phyloP scores from a whole-genome alignment of 371 early-diverging fungal genomes.

The Mucor mucedo region DNA sequence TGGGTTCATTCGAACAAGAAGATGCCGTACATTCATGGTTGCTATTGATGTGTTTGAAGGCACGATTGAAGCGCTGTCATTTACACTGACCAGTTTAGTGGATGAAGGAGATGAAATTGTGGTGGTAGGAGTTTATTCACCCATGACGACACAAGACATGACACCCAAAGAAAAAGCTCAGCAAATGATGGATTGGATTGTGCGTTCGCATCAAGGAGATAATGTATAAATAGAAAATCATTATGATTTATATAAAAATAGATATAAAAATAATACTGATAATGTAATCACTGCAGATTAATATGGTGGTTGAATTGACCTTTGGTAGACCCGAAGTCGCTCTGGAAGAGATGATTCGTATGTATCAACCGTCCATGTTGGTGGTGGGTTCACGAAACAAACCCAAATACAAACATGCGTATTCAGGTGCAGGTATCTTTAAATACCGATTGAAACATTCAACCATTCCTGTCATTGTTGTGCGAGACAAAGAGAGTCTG shows the following conservation, averaged over 20 bases:
- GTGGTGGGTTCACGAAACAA: constrained; percentile 21
- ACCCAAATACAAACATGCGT: constrained; percentile 17
- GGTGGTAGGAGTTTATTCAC: constrained; percentile 15
- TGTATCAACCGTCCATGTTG: constrained; percentile 24
- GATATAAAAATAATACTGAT: not conserved
- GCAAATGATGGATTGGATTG: constrained; percentile 19
- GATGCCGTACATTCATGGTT: constrained; percentile 32
- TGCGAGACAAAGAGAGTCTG: constrained; percentile 11
- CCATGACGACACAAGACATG: not conserved
- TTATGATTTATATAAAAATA: not conserved
- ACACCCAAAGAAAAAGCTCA: constrained; percentile 20
- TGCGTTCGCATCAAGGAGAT: constrained; percentile 18
- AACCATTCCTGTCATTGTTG: constrained; percentile 17
- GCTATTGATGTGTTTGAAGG: constrained; percentile 30
- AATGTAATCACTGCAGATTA: constrained; percentile 7
- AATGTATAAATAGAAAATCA: constrained; percentile 7
- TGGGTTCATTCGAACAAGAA: constrained; percentile 22
- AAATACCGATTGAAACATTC: constrained; percentile 22
- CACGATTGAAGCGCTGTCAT: constrained; percentile 19
- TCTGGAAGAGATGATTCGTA: constrained; percentile 18
- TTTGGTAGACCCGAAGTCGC: constrained; percentile 19
- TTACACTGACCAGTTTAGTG: constrained; percentile 21
- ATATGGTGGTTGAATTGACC: constrained; percentile 20
- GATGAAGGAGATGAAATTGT: constrained; percentile 27
- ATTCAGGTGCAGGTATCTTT: constrained; percentile 27